phyloP scores from a whole-genome alignment of 1,139 yeast species.

The Candida pseudoviswanathii region DNA sequence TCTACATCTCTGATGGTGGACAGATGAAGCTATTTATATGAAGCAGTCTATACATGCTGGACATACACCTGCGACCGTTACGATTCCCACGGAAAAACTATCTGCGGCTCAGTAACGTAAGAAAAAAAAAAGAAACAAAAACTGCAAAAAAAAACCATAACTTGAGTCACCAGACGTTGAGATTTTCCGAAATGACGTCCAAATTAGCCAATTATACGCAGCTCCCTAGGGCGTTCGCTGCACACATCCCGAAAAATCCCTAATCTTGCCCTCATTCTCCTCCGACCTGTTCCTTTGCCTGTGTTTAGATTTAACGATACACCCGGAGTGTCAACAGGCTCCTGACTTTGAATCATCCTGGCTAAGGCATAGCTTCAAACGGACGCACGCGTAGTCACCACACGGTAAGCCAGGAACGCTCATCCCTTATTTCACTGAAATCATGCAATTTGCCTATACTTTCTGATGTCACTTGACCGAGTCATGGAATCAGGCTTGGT shows the following conservation, averaged over 20 bases:
- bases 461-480: too few relatives aligned
- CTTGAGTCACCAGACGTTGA: slow-evolving; percentile 4
- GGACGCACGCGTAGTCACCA: neutral
- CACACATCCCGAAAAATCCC: neutral
- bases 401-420: neutral
- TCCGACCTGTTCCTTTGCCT: neutral
- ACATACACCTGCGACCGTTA: neutral
- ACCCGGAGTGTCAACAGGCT: neutral
- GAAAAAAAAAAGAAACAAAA: slow-evolving; percentile 2
- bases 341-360: slow-evolving; percentile 3
- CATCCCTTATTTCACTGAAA: too few relatives aligned
- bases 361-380: neutral
- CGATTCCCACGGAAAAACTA: slow-evolving; percentile 3
- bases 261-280: neutral
- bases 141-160: neutral
- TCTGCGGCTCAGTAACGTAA: neutral
- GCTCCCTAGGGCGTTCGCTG: neutral
- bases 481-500: too few relatives aligned
- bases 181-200: neutral
- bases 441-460: too few relatives aligned
- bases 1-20: neutral
- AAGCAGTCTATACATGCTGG: neutral
- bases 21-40: slow-evolving; percentile 1
- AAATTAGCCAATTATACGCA: neutral
- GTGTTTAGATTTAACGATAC: neutral